Conservation (phyloP, 2,329 filamentous ascomycete genomes). For the Hypoxylon sp. region DNA sequence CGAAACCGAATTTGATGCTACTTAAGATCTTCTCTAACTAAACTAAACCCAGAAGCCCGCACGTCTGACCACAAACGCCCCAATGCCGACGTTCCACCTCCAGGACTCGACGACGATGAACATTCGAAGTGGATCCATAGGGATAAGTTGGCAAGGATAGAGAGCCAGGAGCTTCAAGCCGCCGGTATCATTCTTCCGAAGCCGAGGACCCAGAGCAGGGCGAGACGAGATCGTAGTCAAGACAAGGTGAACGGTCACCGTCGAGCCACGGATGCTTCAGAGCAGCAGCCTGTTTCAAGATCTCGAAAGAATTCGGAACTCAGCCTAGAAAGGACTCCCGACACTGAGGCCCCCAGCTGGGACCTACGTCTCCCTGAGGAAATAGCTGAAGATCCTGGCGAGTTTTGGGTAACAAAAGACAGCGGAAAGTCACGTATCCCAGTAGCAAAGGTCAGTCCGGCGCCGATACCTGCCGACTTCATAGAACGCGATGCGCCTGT, state of each 20-base stretch:
- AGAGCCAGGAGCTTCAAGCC: slow-evolving; percentile 83
- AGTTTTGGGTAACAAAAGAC: slow-evolving; percentile 65
- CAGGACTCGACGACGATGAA: slow-evolving; percentile 61
- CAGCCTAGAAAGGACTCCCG: slow-evolving; percentile 55
- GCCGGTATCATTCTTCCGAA: slow-evolving; percentile 75
- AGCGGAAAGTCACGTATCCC: slow-evolving; percentile 84
- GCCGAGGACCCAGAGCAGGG: slow-evolving; percentile 65
- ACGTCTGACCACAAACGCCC: slow-evolving; percentile 48
- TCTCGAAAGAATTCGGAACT: slow-evolving; percentile 62
- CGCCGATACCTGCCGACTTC: slow-evolving; percentile 77
- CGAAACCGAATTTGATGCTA: not conserved
- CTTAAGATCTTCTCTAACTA: slow-evolving; percentile 37
- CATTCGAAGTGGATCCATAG: slow-evolving; percentile 86
- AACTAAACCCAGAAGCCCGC: slow-evolving; percentile 43
- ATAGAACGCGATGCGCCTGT: slow-evolving; percentile 80
- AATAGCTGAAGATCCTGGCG: slow-evolving; percentile 71
- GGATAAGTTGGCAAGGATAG: slow-evolving; percentile 85
- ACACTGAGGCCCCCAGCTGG: slow-evolving; percentile 66
- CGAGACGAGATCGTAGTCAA: slow-evolving; percentile 59
- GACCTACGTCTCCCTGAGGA: slow-evolving; percentile 84
- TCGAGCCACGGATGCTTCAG: slow-evolving; percentile 51
- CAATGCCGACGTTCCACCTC: slow-evolving; percentile 49
- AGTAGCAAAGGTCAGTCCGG: slow-evolving; percentile 81
- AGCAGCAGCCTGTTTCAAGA: slow-evolving; percentile 48
- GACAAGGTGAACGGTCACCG: slow-evolving; percentile 52